Percentiles rank a stretch among this genome's conserved stretches.
Conservation (phyloP, 495 filamentous ascomycete species). For the Daldinia grandis region DNA sequence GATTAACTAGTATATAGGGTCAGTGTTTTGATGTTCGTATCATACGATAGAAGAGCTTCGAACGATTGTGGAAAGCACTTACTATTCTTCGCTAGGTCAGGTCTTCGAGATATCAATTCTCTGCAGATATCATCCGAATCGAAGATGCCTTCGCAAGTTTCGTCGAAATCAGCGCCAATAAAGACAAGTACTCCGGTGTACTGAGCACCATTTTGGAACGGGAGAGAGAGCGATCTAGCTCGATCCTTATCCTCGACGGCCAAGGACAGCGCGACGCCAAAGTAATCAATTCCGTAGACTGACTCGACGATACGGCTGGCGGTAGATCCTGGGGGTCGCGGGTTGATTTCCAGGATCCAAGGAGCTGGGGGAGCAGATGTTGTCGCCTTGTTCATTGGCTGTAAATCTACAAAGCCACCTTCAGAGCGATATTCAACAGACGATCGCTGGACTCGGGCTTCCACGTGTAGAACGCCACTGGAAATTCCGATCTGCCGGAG, state of each 20-base stretch:
- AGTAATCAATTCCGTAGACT: constrained; percentile 57
- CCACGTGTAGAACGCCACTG: constrained; percentile 44
- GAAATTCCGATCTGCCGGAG: constrained; percentile 38
- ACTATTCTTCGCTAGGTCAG: constrained; percentile 45
- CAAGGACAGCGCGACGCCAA: constrained; percentile 44
- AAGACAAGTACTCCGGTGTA: constrained; percentile 36
- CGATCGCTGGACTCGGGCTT: constrained; percentile 41
- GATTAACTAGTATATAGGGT: constrained; percentile 27
- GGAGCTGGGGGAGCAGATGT: constrained; percentile 20
- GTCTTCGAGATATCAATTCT: constrained; percentile 45
- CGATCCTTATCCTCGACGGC: constrained; percentile 44
- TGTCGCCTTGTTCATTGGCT: background rate
- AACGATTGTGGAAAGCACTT: background rate
- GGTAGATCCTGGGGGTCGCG: constrained; percentile 48
- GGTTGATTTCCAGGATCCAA: constrained; percentile 52
- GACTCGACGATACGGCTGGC: constrained; percentile 42
- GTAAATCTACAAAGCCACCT: constrained; percentile 28
- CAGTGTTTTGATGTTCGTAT: background rate
- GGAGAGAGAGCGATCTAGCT: constrained; percentile 39
- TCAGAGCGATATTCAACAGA: constrained; percentile 33
- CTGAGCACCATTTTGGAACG: constrained; percentile 45
- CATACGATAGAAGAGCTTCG: background rate
- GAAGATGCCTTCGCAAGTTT: constrained; percentile 45
- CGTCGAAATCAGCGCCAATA: constrained; percentile 42
- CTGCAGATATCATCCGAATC: constrained; percentile 51